phyloP scores from a whole-genome alignment of 331 rosid species.

The Spiraea crenata region DNA sequence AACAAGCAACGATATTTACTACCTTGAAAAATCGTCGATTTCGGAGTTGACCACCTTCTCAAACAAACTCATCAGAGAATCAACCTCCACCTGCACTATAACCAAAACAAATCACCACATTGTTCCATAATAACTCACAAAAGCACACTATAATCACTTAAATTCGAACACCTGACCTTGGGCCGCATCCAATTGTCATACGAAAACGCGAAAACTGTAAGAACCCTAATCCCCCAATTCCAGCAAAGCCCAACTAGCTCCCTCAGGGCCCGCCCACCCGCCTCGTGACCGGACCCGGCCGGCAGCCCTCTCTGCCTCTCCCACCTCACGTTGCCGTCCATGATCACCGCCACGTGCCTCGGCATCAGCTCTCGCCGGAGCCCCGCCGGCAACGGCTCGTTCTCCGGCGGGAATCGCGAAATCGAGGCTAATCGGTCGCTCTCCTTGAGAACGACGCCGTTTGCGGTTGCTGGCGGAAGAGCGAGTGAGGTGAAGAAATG shows the following conservation, averaged over 20 bases:
- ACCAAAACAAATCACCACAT: constrained; percentile 3
- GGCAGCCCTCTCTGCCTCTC: constrained; percentile 47
- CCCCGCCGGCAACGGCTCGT: constrained; percentile 26
- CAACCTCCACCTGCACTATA: constrained; percentile 61
- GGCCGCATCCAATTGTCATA: constrained; percentile 78
- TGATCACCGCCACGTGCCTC: constrained; percentile 87
- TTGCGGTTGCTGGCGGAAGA: not conserved
- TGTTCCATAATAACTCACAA: not conserved
- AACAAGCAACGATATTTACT: not conserved
- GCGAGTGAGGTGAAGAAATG: constrained; percentile 1
- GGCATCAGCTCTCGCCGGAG: constrained; percentile 63
- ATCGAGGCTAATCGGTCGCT: not conserved
- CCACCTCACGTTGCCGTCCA: constrained; percentile 93
- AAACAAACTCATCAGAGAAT: constrained; percentile 57
- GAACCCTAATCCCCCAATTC: constrained; percentile 65
- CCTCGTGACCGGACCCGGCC: constrained; percentile 50
- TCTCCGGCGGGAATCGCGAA: not conserved
- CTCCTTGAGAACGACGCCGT: not conserved
- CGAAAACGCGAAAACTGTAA: constrained; percentile 69
- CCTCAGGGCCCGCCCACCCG: constrained; percentile 53
- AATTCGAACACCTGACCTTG: constrained; percentile 32
- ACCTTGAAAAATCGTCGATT: constrained; percentile 48
- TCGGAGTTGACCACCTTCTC: constrained; percentile 45
- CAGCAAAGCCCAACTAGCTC: constrained; percentile 41
- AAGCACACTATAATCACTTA: not conserved